Base-by-base conservation (phyloP, 116 monocot species). In the Phalaenopsis hybrid region DNA sequence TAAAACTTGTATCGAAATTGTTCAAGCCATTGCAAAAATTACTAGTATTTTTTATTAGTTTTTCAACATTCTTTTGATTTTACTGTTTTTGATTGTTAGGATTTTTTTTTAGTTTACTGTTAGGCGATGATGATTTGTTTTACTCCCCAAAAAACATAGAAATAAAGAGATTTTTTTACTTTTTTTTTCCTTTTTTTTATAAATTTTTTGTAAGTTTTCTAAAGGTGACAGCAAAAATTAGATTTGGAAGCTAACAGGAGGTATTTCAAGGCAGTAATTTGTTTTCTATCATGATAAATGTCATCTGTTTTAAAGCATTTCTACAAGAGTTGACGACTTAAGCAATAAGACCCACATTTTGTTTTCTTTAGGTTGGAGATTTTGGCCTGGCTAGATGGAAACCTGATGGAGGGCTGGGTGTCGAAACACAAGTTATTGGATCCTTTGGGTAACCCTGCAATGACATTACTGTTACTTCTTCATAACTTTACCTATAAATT, bases 321-420 rank as follows among this genome's bases (percentile, higher is more conserved):
- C 20, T 63, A 8, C 23, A 63, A 23, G 6, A 63, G 63, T 5
- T 63, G 63, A 63, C 2, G 23, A 23, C 63, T 63, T 4, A 63
- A 8, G 5, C 18, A 63, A 23, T 18, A 63, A 7, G 51, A 13
- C 51, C 51, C 0, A 11, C 10, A 51, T 51, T 51, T 63, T 63
- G 8, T 67, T 25, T 67, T 67, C 25, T 8, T 4, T 16, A 82
- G 82, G 82, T 82, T 61, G 82, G 82, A 57, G 82, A 82, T 31
- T 82, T 82, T 82, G 82, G 82, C 17, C 75, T 82, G 82, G 82
- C 82, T 28, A 59, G 82, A 77, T 67, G 82, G 82, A 75, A 82
- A 31, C 82, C 82, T 33, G 82, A 82, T 65, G 82, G 76, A 63
- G 82, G 76, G 61, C 57, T 51, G 7, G 82, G 59, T 9, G 76